Evolutionary conservation across 345 rosid genomes (phyloP), one percentile per base, ranked within the genome.

Genomic region (Noccaea bulbosa): DNA sequence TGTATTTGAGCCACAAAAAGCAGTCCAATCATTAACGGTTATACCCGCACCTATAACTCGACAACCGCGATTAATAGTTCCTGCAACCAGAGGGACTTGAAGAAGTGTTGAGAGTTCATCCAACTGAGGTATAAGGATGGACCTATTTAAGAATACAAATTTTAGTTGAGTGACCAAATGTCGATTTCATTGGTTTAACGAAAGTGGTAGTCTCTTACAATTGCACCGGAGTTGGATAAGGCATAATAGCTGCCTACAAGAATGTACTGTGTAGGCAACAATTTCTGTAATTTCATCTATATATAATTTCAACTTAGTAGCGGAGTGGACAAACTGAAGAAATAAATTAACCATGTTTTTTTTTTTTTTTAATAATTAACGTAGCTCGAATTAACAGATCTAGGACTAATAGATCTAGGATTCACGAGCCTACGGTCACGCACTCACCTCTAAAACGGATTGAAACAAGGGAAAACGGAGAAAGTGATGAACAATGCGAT

Each of bases 101-200:
- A 90, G 90, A 34, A 94, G 95, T 9, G 93, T 94, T 1, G 99
- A 91, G n/a, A 91, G 96, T 80, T 89, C 99, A 47, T 89, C 95
- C 85, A 90, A 90, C 83, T 32, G 97, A 93, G 38, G 98, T 90
- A 52, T 88, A 93, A 17, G 98, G 96, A 74, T 93, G 96, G 9
- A 90, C 98, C 98, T 93, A 83, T 58, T 33, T 46, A 9, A 45
- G 41, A 11, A 7, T 32, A 10, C 45, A 17, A 17, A 17, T 17
- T 17, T 17, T 17, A 17, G 24, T 17, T 24, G 45, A 57, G 39
- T 4, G 17, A 38, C 20, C 11, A 16, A 53, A 33, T 64, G 55
- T 14, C 15, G 16, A 5, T 11, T 8, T 12, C 2, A 37, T 45
- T 5, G 1, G 41, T 53, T 63, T 33, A 17, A 11, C 4, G 2